A percentile compares a stretch with the other conserved stretches of the same genome.
phyloP scores from a whole-genome alignment of 148 eudicot genomes.

The Rhododendron ovatum region DNA sequence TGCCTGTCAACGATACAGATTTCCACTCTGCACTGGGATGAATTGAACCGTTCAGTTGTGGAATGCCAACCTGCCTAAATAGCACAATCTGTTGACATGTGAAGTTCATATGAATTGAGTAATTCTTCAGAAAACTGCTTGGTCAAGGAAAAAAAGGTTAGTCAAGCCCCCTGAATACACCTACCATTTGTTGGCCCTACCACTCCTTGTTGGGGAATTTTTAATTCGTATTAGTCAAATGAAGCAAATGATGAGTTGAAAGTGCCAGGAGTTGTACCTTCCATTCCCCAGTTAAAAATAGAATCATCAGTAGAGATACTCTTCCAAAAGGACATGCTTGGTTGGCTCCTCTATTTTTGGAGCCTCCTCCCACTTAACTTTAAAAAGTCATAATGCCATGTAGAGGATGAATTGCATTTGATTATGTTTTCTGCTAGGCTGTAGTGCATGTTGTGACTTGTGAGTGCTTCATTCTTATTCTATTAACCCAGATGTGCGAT shows the following conservation, averaged over 20 bases:
- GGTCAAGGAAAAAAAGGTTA: neutral
- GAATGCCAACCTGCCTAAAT: neutral
- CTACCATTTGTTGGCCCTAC: constrained; percentile 17
- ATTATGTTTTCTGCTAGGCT: constrained; percentile 28
- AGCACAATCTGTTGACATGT: neutral
- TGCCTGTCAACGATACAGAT: neutral
- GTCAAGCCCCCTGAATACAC: constrained; percentile 17
- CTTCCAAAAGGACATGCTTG: constrained; percentile 19
- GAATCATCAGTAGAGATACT: constrained; percentile 7
- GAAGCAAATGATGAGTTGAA: constrained; percentile 17
- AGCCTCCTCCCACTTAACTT: constrained; percentile 3
- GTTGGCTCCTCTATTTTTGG: constrained; percentile 35
- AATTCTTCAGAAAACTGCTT: neutral
- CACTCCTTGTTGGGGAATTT: constrained; percentile 10
- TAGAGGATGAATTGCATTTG: constrained; percentile 12
- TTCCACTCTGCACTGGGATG: neutral
- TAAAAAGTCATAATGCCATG: constrained; percentile 11
- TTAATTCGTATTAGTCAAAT: constrained; percentile 13
- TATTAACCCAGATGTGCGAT: constrained; percentile 12
- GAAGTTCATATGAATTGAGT: neutral
- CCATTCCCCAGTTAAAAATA: neutral
- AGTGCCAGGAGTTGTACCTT: neutral
- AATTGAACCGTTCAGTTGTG: neutral
- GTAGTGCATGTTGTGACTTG: constrained; percentile 15
- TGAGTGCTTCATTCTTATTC: constrained; percentile 13